Conservation (phyloP, 2,329 filamentous ascomycete species). For the Aspergillus pseudoterreus region DNA sequence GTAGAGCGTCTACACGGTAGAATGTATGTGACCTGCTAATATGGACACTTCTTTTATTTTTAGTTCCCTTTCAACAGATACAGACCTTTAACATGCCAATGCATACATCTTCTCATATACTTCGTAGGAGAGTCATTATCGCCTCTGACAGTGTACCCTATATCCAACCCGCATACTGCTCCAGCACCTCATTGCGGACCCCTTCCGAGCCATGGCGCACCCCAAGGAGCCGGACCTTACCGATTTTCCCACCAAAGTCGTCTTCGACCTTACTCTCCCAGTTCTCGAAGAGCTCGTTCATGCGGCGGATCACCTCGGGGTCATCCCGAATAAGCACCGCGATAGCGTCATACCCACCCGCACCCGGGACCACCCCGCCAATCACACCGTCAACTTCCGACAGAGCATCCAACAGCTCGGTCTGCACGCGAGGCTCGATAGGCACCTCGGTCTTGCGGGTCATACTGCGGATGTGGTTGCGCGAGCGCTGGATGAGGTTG, state of each 20-base stretch:
- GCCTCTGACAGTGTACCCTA: neutral
- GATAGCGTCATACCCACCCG: conserved; percentile 89
- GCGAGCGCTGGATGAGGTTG: conserved; percentile 49
- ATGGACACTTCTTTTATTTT: too few species aligned
- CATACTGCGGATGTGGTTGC: conserved; percentile 70
- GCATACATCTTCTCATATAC: neutral
- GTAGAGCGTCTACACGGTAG: too few species aligned
- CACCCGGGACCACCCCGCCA: conserved; percentile 88
- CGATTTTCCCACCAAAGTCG: conserved; percentile 44
- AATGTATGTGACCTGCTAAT: too few species aligned
- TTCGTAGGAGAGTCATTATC: neutral
- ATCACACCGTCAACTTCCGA: conserved; percentile 71
- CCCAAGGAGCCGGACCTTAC: conserved; percentile 42
- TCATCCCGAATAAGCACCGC: conserved; percentile 75
- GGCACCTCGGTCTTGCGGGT: conserved; percentile 70
- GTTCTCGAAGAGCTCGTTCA: conserved; percentile 60
- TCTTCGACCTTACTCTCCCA: conserved; percentile 57
- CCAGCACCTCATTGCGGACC: conserved; percentile 37
- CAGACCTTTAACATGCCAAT: too few species aligned
- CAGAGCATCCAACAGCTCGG: conserved; percentile 74
- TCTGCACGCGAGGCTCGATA: conserved; percentile 86
- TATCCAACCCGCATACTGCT: conserved; percentile 37
- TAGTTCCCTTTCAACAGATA: too few species aligned
- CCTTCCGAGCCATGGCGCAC: conserved; percentile 47
- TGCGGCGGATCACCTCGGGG: conserved; percentile 54